Evolutionary conservation across 2,329 filamentous ascomycete genomes (phyloP), one percentile per base, ranked within the genome.

Genomic region (Trichoderma koningii): DNA sequence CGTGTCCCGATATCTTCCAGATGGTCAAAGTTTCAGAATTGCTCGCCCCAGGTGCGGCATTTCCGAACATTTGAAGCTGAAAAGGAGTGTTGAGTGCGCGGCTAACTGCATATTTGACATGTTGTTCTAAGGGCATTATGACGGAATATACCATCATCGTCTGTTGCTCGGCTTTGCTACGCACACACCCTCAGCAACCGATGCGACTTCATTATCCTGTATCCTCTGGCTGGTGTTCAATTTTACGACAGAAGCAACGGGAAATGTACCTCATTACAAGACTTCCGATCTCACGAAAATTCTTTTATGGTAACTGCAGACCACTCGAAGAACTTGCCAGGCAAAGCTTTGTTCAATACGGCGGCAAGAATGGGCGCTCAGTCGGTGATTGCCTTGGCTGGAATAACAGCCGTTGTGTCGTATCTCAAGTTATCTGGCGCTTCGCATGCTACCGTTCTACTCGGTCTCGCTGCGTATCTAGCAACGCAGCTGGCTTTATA

Each of bases 351-450:
- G 1, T 52, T 19, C 14, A 42, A 34, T 5, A n/a, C 15, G 7
- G 10, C 7, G 34, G 6, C 34, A 26, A 41, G 23, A 19, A 55
- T 55, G 52, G 21, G 34, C 34, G 52, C 23, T 14, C 30, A 55
- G 34, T 26, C 34, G n/a, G 7, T 55, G 19, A 19, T 55, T 55
- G 19, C 34, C 38, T 15, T 55, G 34, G 30, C 15, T 3, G 12
- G 21, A 15, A 9, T 19, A 41, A 6, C 19, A 17, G 19, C 19
- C 19, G 15, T 55, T 21, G 19, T 14, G 3, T 42, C 19, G 19
- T 55, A 55, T 42, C 52, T 55, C 7, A 55, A 55, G 12, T 6
- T 55, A 14, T 41, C 34, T 42, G 52, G 52, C 14, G 52, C 52
- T 21, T 55, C 52, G 1, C 38, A 42, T 23, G 10, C 6, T 26